Conservation (phyloP, 495 filamentous ascomycete species). For the Tuber indicum region DNA sequence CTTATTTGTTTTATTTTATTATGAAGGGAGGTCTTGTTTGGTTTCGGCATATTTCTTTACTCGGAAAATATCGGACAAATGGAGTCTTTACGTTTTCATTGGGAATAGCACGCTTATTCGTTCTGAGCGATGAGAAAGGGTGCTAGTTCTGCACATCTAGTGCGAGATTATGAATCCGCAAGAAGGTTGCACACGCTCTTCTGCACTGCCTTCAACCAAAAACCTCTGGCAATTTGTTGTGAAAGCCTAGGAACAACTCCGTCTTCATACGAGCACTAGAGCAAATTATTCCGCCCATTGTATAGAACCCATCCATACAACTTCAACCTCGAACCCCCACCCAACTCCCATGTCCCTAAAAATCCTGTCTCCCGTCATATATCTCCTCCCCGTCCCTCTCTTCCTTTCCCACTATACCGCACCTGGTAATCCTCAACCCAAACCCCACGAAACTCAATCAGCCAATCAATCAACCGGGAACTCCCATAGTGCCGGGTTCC, state of each 20-base stretch:
- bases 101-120: not conserved
- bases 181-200: not conserved
- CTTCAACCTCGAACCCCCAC: not conserved
- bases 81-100: not conserved
- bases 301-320: not conserved
- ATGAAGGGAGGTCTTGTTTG: not conserved
- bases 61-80: not conserved
- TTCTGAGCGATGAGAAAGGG: not conserved
- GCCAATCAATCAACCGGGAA: not conserved
- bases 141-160: not conserved
- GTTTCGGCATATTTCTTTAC: not conserved
- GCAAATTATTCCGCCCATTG: not conserved
- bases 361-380: not conserved
- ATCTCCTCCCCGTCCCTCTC: not conserved
- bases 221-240: not conserved
- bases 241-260: not conserved
- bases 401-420: not conserved
- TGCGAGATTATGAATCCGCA: not conserved
- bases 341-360: not conserved
- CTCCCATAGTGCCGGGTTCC: not conserved
- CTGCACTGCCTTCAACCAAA: not conserved
- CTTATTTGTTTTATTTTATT: not conserved
- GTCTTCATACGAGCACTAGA: not conserved
- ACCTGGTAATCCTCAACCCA: not conserved
- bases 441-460: not conserved